phyloP scores from a whole-genome alignment of 306 rosid genomes.

The Cucurbita ficifolia region DNA sequence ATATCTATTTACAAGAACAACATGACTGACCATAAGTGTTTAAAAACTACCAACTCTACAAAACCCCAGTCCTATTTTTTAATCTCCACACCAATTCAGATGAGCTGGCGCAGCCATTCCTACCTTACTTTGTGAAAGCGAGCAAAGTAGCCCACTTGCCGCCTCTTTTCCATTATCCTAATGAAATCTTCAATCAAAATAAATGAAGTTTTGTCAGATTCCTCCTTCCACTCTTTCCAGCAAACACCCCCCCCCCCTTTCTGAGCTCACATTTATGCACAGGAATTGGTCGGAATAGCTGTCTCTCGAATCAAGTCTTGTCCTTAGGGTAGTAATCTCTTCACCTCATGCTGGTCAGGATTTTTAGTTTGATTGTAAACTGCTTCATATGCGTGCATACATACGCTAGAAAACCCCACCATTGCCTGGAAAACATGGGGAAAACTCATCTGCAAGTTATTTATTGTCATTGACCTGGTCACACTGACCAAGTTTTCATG shows the following conservation, averaged over 20 bases:
- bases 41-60: neutral
- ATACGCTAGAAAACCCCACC: slow-evolving; percentile 90
- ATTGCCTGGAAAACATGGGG: slow-evolving; percentile 90
- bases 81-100: neutral
- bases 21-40: neutral
- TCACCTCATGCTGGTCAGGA: slow-evolving; percentile 41
- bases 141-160: neutral
- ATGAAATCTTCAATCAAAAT: neutral
- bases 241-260: neutral
- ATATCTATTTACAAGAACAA: slow-evolving; percentile 5
- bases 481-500: slow-evolving; percentile 64
- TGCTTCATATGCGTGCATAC: slow-evolving; percentile 64
- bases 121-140: neutral
- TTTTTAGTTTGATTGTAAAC: slow-evolving; percentile 66
- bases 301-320: neutral
- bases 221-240: neutral
- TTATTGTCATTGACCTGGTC: slow-evolving; percentile 78
- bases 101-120: neutral
- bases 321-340: slow-evolving; percentile 32
- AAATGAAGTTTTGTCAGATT: neutral
- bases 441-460: slow-evolving; percentile 86
- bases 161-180: neutral
- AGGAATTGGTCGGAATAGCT: neutral
- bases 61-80: neutral
- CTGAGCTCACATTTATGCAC: neutral